Conservation (phyloP, 2,329 filamentous ascomycete species). For the Fusarium chaquense region DNA sequence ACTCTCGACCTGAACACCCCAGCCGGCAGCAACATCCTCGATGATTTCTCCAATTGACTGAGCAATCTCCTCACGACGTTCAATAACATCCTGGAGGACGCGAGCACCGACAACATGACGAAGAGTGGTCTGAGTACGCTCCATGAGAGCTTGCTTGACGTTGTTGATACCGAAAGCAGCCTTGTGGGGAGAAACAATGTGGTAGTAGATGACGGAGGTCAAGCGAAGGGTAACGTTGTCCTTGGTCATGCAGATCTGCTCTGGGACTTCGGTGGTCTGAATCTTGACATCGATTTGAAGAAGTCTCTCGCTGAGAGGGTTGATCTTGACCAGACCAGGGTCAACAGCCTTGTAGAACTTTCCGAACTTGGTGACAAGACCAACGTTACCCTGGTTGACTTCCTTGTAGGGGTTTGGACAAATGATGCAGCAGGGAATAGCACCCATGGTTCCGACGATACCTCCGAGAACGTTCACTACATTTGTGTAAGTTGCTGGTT, state of each 20-base stretch:
- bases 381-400: slow-evolving; percentile 92
- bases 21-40: slow-evolving; percentile 91
- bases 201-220: slow-evolving; percentile 99
- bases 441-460: slow-evolving; percentile 81
- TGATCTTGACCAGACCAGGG: slow-evolving; percentile 96
- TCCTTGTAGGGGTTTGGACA: slow-evolving; percentile 97
- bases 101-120: slow-evolving; percentile 96
- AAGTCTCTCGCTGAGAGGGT: slow-evolving; percentile 90
- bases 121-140: slow-evolving; percentile 97
- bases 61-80: slow-evolving; percentile 96
- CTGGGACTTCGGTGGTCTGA: slow-evolving; percentile 95
- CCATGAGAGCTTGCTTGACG: slow-evolving; percentile 93
- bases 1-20: slow-evolving; percentile 96
- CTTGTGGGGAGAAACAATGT: slow-evolving; percentile 95
- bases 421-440: slow-evolving; percentile 89
- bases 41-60: slow-evolving; percentile 97
- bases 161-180: slow-evolving; percentile 97
- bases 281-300: slow-evolving; percentile 99
- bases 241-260: slow-evolving; percentile 99
- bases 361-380: slow-evolving; percentile 95
- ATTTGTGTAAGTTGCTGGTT: not conserved
- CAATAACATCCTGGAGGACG: slow-evolving; percentile 96
- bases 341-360: slow-evolving; percentile 95
- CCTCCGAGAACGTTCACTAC: slow-evolving; percentile 79
- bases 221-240: slow-evolving; percentile 96